Conservation (phyloP, 2,329 filamentous ascomycete species). For the Fusarium mangiferae region DNA sequence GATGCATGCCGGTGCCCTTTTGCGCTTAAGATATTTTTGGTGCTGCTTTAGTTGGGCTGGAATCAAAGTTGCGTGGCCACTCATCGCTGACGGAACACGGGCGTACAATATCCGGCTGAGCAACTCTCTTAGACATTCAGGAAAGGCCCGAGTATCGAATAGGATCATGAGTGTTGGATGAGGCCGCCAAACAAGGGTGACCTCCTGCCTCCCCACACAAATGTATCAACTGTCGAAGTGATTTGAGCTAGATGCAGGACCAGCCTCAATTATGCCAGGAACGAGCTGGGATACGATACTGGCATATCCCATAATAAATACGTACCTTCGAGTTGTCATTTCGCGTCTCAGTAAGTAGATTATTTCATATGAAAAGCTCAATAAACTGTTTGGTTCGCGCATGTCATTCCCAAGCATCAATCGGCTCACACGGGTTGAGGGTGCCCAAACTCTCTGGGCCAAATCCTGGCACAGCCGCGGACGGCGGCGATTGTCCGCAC, state of each 20-base stretch:
- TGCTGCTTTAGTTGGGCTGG: background rate
- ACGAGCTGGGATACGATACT: conserved; percentile 24
- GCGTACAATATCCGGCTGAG: background rate
- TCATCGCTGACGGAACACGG: background rate
- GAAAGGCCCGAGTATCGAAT: background rate
- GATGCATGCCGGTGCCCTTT: background rate
- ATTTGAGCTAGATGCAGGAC: conserved; percentile 28
- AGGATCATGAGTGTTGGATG: conserved; percentile 16
- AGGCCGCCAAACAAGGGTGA: conserved; percentile 32
- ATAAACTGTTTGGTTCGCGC: conserved; percentile 25
- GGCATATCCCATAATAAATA: conserved; percentile 14
- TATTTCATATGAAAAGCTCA: conserved; percentile 8
- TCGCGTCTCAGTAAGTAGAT: conserved; percentile 17
- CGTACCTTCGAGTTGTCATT: background rate
- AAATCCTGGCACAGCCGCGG: conserved; percentile 45
- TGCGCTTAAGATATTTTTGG: conserved; percentile 6
- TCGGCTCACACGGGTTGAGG: conserved; percentile 17
- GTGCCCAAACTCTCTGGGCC: conserved; percentile 9
- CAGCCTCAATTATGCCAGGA: conserved; percentile 30
- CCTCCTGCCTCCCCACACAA: background rate
- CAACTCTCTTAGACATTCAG: background rate
- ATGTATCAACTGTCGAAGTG: conserved; percentile 12
- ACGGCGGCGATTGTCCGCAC: conserved; percentile 42
- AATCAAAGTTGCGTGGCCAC: conserved; percentile 2
- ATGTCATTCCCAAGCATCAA: conserved; percentile 20